Evolutionary conservation across 257 asterid genomes (phyloP).

Genomic region (Anisodus acutangulus): DNA sequence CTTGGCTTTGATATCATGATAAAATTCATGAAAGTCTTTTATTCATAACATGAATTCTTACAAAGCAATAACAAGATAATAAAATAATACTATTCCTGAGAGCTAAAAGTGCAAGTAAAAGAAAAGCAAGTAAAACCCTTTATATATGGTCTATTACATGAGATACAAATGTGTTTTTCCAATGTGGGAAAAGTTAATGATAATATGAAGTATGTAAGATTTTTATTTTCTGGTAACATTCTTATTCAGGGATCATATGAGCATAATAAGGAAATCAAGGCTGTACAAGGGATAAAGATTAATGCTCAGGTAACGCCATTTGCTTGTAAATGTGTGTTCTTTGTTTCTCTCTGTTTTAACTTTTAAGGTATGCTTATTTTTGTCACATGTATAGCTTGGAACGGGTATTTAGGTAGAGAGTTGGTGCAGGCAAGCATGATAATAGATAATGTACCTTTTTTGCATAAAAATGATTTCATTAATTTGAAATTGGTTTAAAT

Average conservation of each 20-base stretch:
- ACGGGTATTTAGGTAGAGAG: neutral
- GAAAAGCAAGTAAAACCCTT: too few species aligned
- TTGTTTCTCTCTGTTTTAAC: neutral
- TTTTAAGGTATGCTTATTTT: neutral
- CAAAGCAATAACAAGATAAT: too few species aligned
- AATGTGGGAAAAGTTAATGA: too few species aligned
- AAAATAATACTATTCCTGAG: too few species aligned
- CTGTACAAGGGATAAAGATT: constrained; percentile 97
- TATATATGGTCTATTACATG: too few species aligned
- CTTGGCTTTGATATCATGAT: too few species aligned
- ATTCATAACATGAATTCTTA: too few species aligned
- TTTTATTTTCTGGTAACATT: constrained; percentile 1
- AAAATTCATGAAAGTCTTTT: too few species aligned
- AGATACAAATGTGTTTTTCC: too few species aligned
- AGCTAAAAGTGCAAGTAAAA: too few species aligned
- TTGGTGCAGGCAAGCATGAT: neutral
- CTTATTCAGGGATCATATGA: constrained; percentile 77
- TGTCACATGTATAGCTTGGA: constrained; percentile 9
- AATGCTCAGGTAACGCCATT: constrained; percentile 74
- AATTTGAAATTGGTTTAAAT: constrained; percentile 3
- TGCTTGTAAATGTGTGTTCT: constrained; percentile 12
- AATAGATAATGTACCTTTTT: neutral
- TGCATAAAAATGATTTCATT: neutral
- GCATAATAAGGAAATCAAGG: constrained; percentile 95
- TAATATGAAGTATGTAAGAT: constrained; percentile 13